Evolutionary conservation across 257 asterid genomes (phyloP).

Genomic region (Jacaranda mimosifolia): DNA sequence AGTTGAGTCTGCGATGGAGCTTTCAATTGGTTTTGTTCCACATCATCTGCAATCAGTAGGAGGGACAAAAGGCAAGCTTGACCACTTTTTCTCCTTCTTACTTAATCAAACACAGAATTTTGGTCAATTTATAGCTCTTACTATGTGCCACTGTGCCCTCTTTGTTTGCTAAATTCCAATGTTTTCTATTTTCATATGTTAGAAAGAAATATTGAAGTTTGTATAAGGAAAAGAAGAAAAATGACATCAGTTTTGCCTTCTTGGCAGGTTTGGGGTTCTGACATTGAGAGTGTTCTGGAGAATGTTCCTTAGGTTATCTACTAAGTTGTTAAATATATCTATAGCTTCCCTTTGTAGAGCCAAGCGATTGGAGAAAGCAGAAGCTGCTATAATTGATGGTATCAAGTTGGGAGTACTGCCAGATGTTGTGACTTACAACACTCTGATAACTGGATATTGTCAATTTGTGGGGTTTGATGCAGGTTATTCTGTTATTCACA

Average conservation of each 20-base stretch:
- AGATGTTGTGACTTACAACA: constrained; percentile 83
- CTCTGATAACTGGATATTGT: constrained; percentile 77
- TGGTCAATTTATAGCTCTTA: not conserved
- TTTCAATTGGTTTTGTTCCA: constrained; percentile 11
- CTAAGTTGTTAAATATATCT: constrained; percentile 80
- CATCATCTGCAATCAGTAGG: constrained; percentile 2
- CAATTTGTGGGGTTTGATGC: constrained; percentile 69
- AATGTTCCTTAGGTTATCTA: constrained; percentile 68
- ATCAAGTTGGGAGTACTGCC: constrained; percentile 81
- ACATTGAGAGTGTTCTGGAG: constrained; percentile 49
- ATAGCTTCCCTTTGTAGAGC: constrained; percentile 84
- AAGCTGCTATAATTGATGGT: constrained; percentile 79
- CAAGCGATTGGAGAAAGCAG: constrained; percentile 81
- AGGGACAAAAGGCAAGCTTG: constrained; percentile 25
- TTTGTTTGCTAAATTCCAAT: constrained; percentile 1
- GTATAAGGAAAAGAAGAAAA: not conserved
- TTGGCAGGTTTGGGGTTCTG: constrained; percentile 52
- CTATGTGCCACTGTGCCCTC: not conserved
- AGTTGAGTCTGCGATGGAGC: constrained; percentile 24
- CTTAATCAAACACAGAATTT: not conserved
- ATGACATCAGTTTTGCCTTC: constrained; percentile 18
- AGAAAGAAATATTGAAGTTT: not conserved
- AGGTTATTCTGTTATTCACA: constrained; percentile 61
- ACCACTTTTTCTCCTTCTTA: not conserved
- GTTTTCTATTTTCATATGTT: not conserved